Conservation (phyloP, 257 asterid genomes). For the Plectranthus barbatus region DNA sequence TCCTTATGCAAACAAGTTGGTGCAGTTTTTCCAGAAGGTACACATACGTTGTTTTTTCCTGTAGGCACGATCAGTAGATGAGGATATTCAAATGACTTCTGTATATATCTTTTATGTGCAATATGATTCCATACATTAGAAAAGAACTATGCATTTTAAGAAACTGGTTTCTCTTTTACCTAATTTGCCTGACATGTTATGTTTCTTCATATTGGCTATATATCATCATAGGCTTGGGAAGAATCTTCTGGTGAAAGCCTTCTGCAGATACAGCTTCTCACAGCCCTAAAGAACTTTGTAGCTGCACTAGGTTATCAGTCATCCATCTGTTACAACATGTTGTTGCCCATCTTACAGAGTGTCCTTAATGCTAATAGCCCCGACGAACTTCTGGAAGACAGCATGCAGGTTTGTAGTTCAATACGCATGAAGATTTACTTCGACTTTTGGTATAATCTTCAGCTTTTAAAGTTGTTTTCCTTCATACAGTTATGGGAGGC, state of each 20-base stretch:
- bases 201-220: conserved; percentile 15
- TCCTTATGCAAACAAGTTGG: conserved; percentile 76
- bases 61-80: neutral
- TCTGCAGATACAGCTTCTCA: conserved; percentile 96
- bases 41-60: conserved; percentile 8
- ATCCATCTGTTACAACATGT: conserved; percentile 66
- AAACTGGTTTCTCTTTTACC: neutral
- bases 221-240: conserved; percentile 73
- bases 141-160: neutral
- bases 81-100: neutral
- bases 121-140: neutral
- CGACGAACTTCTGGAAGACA: conserved; percentile 93
- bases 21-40: conserved; percentile 88
- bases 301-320: conserved; percentile 87
- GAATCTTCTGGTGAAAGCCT: conserved; percentile 94
- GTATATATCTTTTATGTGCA: neutral
- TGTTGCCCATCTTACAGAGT: conserved; percentile 74
- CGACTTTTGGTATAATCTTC: neutral
- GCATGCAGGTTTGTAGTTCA: conserved; percentile 66
- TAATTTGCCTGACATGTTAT: neutral
- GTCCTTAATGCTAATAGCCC: conserved; percentile 65
- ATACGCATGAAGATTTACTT: neutral
- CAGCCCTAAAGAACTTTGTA: conserved; percentile 82
- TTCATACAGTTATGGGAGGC: conserved; percentile 90
- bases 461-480: conserved; percentile 3